phyloP scores from a whole-genome alignment of 805 yeast species.

The Tetrapisispora phaffii region DNA sequence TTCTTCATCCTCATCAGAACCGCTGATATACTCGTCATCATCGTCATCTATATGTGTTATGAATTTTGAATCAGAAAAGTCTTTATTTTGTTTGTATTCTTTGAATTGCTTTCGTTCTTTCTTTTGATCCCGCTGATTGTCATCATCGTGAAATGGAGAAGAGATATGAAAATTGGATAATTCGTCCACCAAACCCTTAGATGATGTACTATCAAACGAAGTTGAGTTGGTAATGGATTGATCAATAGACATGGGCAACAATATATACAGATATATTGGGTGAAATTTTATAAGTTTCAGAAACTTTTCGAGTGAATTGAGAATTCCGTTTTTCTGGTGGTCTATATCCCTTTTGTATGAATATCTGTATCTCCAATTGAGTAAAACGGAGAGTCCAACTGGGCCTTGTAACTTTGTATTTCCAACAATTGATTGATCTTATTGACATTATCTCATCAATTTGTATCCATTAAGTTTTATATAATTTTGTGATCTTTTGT shows the following conservation, averaged over 20 bases:
- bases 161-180: slow-evolving; percentile 18
- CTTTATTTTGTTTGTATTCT: slow-evolving; percentile 11
- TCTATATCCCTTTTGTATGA: too few species aligned
- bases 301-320: too few species aligned
- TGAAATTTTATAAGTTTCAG: too few species aligned
- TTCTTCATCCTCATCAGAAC: not conserved
- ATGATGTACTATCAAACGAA: slow-evolving; percentile 4
- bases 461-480: too few species aligned
- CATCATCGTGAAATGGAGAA: not conserved
- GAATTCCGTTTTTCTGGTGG: too few species aligned
- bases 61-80: slow-evolving; percentile 12
- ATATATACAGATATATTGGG: too few species aligned
- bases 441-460: too few species aligned
- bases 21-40: not conserved
- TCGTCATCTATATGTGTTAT: slow-evolving; percentile 3
- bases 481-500: too few species aligned
- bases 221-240: not conserved
- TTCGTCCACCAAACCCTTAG: slow-evolving; percentile 9
- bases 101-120: slow-evolving; percentile 4
- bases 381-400: too few species aligned
- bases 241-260: not conserved
- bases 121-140: not conserved
- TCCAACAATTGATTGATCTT: too few species aligned
- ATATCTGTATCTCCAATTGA: too few species aligned
- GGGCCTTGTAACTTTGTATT: too few species aligned